Percentiles rank a stretch among this genome's conserved stretches.
phyloP scores from a whole-genome alignment of 192 early-diverging fungal genomes.

The Haplosporangium gracile region DNA sequence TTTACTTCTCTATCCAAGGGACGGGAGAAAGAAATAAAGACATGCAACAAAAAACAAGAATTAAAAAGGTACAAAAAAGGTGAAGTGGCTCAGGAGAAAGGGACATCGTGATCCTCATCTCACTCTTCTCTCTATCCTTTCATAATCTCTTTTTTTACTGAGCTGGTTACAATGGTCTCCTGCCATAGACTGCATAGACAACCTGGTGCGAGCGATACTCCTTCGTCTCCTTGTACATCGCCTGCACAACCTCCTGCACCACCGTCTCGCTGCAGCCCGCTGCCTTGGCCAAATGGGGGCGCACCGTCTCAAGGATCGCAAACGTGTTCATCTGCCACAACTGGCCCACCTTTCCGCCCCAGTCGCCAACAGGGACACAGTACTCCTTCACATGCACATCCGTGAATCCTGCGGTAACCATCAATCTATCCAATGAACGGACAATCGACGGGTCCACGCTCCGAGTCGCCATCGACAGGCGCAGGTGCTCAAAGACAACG shows the following conservation, averaged over 20 bases:
- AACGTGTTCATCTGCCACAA: slow-evolving; percentile 46
- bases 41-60: not conserved
- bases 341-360: slow-evolving; percentile 42
- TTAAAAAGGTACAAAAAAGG: not conserved
- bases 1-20: not conserved
- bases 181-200: slow-evolving; percentile 30
- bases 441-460: slow-evolving; percentile 31
- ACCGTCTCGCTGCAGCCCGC: slow-evolving; percentile 23
- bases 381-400: slow-evolving; percentile 42
- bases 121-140: no score
- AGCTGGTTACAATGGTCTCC: slow-evolving; percentile 10
- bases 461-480: slow-evolving; percentile 14
- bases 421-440: slow-evolving; percentile 23
- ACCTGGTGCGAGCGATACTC: slow-evolving; percentile 7
- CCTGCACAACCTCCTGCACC: slow-evolving; percentile 26
- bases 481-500: slow-evolving; percentile 40
- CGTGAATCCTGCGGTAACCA: slow-evolving; percentile 32
- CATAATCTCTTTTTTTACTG: not conserved
- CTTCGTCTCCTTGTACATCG: slow-evolving; percentile 28
- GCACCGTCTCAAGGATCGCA: slow-evolving; percentile 20
- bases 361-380: slow-evolving; percentile 27
- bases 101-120: not conserved
- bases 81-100: not conserved
- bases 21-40: not conserved
- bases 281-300: slow-evolving; percentile 16